Conservation (phyloP, 139 green algal genomes). For the Haematococcus lacustris region DNA sequence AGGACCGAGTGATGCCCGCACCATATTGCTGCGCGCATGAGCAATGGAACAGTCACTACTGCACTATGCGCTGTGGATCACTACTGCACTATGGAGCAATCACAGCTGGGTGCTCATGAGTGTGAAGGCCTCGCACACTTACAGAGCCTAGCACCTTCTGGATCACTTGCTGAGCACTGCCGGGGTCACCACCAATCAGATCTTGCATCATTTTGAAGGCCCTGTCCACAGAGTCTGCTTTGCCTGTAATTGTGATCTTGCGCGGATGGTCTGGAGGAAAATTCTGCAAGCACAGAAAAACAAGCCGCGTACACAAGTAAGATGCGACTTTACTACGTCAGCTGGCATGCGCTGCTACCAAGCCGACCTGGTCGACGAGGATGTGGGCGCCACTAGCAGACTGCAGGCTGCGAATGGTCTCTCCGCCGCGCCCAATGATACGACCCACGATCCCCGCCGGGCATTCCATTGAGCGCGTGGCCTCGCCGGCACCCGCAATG, state of each 20-base stretch:
- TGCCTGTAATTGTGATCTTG: conserved; percentile 66
- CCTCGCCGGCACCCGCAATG: not conserved
- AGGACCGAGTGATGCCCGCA: conserved; percentile 6
- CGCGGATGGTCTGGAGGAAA: conserved; percentile 44
- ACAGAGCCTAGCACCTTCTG: conserved; percentile 58
- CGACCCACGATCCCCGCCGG: conserved; percentile 78
- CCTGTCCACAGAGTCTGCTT: conserved; percentile 48
- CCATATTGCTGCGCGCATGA: no score
- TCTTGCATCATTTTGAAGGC: conserved; percentile 72
- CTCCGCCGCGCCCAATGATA: conserved; percentile 89
- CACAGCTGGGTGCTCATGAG: no score
- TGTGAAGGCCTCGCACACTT: no score
- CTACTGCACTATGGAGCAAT: no score
- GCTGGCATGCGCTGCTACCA: no score
- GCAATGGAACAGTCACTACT: no score
- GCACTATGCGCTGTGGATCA: no score
- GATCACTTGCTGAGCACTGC: conserved; percentile 69
- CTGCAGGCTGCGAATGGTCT: conserved; percentile 96
- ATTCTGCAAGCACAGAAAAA: conserved; percentile 23
- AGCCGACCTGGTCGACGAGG: conserved; percentile 53
- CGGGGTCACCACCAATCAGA: conserved; percentile 77
- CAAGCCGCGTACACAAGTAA: no score
- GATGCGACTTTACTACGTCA: no score
- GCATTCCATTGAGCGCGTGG: conserved; percentile 53
- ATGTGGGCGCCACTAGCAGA: conserved; percentile 77